These are phyloP conservation scores for Amylostereum areolatum DNA, from an alignment of 1,284 basidiomycete species.

Conservation along the genomic window DNA sequence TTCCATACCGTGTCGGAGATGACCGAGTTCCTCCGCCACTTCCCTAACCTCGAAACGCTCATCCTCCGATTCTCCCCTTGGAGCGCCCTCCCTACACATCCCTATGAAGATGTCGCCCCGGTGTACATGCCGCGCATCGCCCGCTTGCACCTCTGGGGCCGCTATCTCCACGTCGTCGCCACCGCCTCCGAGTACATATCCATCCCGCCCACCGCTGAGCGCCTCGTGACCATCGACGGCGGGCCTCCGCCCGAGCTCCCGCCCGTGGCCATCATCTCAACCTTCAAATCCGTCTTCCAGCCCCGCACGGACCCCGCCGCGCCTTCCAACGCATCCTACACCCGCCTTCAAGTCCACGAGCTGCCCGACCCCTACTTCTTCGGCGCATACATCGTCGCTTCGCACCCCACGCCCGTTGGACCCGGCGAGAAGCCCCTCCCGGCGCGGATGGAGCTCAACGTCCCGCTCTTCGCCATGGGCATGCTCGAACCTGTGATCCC, in stretches of 20 bases:
- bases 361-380: background rate
- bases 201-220: background rate
- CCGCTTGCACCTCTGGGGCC: background rate
- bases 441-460: background rate
- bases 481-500: background rate
- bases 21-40: background rate
- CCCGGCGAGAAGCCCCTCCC: background rate
- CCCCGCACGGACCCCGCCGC: background rate
- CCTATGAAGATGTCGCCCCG: background rate
- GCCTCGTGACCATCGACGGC: background rate
- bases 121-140: background rate
- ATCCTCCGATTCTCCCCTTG: background rate
- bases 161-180: background rate
- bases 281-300: background rate
- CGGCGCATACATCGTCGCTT: background rate
- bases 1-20: background rate
- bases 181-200: background rate
- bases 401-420: background rate
- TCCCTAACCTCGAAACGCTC: background rate
- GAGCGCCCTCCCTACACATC: background rate
- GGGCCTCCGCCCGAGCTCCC: background rate
- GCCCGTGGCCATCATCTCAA: background rate
- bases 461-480: background rate
- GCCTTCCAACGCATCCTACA: background rate
- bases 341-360: background rate